A percentile compares a stretch with the other conserved stretches of the same genome.
phyloP scores from a whole-genome alignment of 2,329 filamentous ascomycete genomes.

The Xylaria sp. region DNA sequence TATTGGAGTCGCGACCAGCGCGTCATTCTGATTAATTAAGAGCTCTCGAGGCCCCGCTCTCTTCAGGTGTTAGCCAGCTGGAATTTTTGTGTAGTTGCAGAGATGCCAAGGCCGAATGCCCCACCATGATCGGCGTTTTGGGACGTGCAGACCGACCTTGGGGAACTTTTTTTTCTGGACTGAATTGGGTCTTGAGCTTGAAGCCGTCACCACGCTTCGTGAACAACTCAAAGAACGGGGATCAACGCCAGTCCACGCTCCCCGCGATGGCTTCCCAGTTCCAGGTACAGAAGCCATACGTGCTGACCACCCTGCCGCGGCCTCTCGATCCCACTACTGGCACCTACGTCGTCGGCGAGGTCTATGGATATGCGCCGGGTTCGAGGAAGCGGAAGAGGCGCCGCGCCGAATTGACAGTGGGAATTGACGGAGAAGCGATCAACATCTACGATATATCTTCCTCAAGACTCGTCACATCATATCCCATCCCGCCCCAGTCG shows the following conservation, averaged over 20 bases:
- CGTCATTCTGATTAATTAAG: slow-evolving; percentile 9
- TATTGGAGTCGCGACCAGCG: slow-evolving; percentile 31
- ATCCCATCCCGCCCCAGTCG: slow-evolving; percentile 72
- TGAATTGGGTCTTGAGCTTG: slow-evolving; percentile 16
- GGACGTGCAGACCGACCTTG: slow-evolving; percentile 32
- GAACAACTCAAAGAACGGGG: slow-evolving; percentile 13
- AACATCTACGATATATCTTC: slow-evolving; percentile 73
- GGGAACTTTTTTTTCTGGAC: slow-evolving; percentile 44
- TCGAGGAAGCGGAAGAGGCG: slow-evolving; percentile 71
- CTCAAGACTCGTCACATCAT: slow-evolving; percentile 71
- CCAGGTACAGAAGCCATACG: slow-evolving; percentile 71
- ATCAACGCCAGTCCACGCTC: neutral
- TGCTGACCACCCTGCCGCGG: slow-evolving; percentile 67
- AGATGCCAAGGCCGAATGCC: slow-evolving; percentile 7
- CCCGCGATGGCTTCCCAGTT: slow-evolving; percentile 66
- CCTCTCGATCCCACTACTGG: slow-evolving; percentile 63
- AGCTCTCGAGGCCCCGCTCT: neutral
- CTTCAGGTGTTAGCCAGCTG: neutral
- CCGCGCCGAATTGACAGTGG: slow-evolving; percentile 67
- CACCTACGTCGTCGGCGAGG: slow-evolving; percentile 67
- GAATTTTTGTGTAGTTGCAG: neutral
- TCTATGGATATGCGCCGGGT: slow-evolving; percentile 67
- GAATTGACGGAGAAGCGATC: slow-evolving; percentile 71
- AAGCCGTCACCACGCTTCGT: slow-evolving; percentile 26
- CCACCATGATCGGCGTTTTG: slow-evolving; percentile 40